Conservation (phyloP, 305 asterid species). For the Fraxinus xanthoxyloides region DNA sequence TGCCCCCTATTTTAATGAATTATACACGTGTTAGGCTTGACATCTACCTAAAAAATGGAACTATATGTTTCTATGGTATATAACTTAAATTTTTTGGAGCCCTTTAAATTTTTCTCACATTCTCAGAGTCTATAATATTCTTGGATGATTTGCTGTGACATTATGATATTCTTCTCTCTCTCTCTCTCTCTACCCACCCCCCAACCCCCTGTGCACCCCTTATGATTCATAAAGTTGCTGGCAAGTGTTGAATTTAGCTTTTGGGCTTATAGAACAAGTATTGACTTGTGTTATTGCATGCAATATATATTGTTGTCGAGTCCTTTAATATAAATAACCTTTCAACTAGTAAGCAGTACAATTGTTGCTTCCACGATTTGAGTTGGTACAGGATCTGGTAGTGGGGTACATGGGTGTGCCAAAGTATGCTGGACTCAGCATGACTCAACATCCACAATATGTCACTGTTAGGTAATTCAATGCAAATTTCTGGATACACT, state of each 20-base stretch:
- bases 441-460: constrained; percentile 94
- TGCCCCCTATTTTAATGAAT: not conserved
- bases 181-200: not conserved
- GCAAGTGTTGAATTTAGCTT: not conserved
- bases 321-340: not conserved
- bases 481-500: constrained; percentile 9
- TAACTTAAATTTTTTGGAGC: not conserved
- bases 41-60: not conserved
- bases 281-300: not conserved
- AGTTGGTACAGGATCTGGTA: constrained; percentile 77
- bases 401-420: constrained; percentile 99
- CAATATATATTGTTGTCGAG: not conserved
- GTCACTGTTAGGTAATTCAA: constrained; percentile 73
- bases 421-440: constrained; percentile 76
- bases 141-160: not conserved
- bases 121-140: not conserved
- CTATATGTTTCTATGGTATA: not conserved
- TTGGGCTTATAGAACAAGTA: not conserved
- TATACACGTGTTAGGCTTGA: not conserved
- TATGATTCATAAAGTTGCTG: not conserved
- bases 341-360: constrained; percentile 1
- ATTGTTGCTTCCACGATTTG: constrained; percentile 11
- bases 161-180: too few relatives aligned
- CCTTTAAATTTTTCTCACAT: not conserved
- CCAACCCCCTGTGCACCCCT: not conserved